Base-by-base conservation (phyloP, 1,284 basidiomycete genomes). In the Chiua sp. region DNA sequence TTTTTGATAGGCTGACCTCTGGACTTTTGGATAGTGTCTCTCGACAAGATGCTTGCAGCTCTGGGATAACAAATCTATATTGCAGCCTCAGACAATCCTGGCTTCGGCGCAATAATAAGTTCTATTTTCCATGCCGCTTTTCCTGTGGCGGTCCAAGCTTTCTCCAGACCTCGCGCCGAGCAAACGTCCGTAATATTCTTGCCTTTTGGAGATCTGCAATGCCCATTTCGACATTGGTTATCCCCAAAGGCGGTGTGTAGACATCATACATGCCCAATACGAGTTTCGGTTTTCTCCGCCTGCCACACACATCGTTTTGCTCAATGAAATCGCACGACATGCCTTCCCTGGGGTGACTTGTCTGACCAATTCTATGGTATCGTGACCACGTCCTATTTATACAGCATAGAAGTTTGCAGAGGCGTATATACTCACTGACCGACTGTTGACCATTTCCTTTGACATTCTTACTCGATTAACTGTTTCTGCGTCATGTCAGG, bases 361-460 rank as follows among this genome's bases (percentile, higher is more conserved):
- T 47, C 35, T 16, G 53, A 53, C 63, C 35, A 26, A 47, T 39
- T 44, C 26, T 44, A 44, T 23, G 26, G 32, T 42, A 42, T 46
- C 47, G 26, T 59, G 51, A 52, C 37, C 28, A 49, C 39, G 26
- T 35, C 53, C 33, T 66, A 69, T 54, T 59, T 67, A 69, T 69
- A 68, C 47, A 15, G 49, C 18, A 22, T 22, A 13, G 26, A 52
- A 33, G 23, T 53, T 20, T 7, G 23, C 50, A 26, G 28, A 18
- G 5, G 23, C 8, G 7, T 46, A 54, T 3, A 39, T 44, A 46
- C 39, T 44, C 60, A 26, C 7, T 5, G 20, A 35, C 42, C 28
- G 49, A 3, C 11, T n/a, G 47, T 44, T 44, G 32, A 26, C 12
- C 22, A 30, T 2, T 51, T 63, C 30, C 28, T 18, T 30, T 18